Base-by-base conservation (phyloP, 768 basidiomycete genomes). In the Suillus paluster region DNA sequence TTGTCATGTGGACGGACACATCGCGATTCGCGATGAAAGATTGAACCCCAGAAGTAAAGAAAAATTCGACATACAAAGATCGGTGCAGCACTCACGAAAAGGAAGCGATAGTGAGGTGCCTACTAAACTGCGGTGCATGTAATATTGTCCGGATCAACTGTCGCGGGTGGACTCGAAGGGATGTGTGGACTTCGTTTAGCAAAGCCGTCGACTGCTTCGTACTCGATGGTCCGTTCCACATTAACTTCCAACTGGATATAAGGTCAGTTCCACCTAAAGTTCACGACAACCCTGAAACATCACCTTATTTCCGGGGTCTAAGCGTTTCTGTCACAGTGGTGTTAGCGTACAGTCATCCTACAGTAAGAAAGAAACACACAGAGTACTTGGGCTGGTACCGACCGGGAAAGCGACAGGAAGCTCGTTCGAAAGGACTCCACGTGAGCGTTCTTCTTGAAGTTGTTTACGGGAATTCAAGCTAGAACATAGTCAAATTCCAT, bases 381-480 rank as follows among this genome's bases (percentile, higher is more conserved):
- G 23, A 39, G 25, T 38, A 55, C 23, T 38, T 55, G 36, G 36
- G 12, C 62, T 61, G 65, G 27, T 59, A 62, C 5, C 68, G 70
- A 17, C 71, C 64, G 5, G 69, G 74, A 27, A 70, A 57, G 72
- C 68, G 1, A 55, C 63, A 23, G 70, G 71, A 30, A 74, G 60
- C 7, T 74, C 73, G 17, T 67, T 68, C 14, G 74, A 73, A 45
- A 70, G 63, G 15, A 58, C 66, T 42, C 74, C 69, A 25, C 67
- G 70, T 21, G 62, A 17, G 15, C 72, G 72, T 57, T 72, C 69
- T 42, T 71, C 56, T 58, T 70, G 73, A n/a, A 79, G 69, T 33
- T 69, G 65, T 57, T 73, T 74, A 21, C 78, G 75, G 7, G 77
- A 70, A 59, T 80, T 80, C 50, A 80, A 63, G 19, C 79, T 80